Evolutionary conservation across 176 grass and related monocot species (phyloP), one percentile per base, ranked within the genome.

Genomic region (Raddia guianensis): DNA sequence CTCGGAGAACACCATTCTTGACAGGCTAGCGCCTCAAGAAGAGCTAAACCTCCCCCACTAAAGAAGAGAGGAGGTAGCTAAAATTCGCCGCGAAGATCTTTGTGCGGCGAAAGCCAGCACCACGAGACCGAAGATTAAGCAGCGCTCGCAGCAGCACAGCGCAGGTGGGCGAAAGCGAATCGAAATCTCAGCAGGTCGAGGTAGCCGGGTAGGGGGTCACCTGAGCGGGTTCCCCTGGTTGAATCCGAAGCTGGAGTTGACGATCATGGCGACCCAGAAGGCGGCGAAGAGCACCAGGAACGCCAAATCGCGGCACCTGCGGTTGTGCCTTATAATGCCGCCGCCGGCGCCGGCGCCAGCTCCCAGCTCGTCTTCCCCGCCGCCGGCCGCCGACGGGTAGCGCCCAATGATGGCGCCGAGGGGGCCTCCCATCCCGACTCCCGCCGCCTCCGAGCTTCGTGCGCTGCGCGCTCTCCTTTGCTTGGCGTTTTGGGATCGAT

Each of bases 231-330:
- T 99, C 35, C 96, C 96, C 81, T 93, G 96, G 90, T 99, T 99
- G 88, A 99, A 99, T 3, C 90, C 96, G 79, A 99, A 99, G 92
- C 96, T 99, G 75, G 96, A 99, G 76, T 99, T 99, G 49, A 99
- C 96, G 71, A 99, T 99, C 96, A 99, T 99, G 67, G 96, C 92
- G 40, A 99, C 89, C 96, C 96, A 99, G 88, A 99, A 99, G 35
- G 90, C 88, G 6, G 84, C 88, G 73, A 99, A 99, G 75, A 93
- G 27, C 67, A 91, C 82, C 50, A 99, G 92, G 80, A 99, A 91
- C 66, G 83, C 86, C 68, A 99, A 80, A 85, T 99, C 96, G 46
- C 90, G 87, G 84, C 92, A 99, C 59, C 77, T 82, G 7, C 96
- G 84, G 92, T 99, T 86, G 84, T 95, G 86, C 52, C 82, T 77